Conservation (phyloP, 2,329 filamentous ascomycete species). For the Rhynchosporium graminicola region DNA sequence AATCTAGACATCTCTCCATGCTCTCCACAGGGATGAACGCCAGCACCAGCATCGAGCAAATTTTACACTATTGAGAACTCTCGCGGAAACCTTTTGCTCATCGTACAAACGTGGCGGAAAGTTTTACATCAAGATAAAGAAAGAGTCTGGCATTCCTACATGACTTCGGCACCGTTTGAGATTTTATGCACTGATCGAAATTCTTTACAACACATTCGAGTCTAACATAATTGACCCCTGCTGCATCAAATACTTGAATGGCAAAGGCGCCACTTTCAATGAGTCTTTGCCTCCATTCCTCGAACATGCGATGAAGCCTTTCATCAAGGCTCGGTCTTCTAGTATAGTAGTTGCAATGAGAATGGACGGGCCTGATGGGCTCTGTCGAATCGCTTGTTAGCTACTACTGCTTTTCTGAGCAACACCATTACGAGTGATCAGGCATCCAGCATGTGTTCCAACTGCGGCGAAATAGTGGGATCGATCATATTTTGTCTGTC, state of each 20-base stretch:
- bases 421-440: conserved; percentile 39
- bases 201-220: not conserved
- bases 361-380: conserved; percentile 48
- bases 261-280: conserved; percentile 45
- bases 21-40: conserved; percentile 29
- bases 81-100: conserved; percentile 2
- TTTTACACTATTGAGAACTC: conserved; percentile 26
- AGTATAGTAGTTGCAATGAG: conserved; percentile 49
- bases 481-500: not conserved
- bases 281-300: conserved; percentile 40
- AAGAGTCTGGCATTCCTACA: conserved; percentile 58
- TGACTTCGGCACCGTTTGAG: conserved; percentile 21
- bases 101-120: conserved; percentile 21
- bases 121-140: conserved; percentile 53
- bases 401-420: conserved; percentile 39
- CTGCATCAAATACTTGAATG: conserved; percentile 42
- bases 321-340: conserved; percentile 48
- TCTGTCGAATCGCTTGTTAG: conserved; percentile 49
- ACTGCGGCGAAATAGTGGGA: conserved; percentile 18
- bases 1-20: conserved; percentile 22
- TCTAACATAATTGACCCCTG: conserved; percentile 47
- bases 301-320: conserved; percentile 47
- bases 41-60: conserved; percentile 25
- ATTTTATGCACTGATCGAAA: not conserved
- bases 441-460: conserved; percentile 40